A percentile compares a stretch with the other conserved stretches of the same genome.
Conservation (phyloP, 768 basidiomycete genomes). For the Clathrus columnatus region DNA sequence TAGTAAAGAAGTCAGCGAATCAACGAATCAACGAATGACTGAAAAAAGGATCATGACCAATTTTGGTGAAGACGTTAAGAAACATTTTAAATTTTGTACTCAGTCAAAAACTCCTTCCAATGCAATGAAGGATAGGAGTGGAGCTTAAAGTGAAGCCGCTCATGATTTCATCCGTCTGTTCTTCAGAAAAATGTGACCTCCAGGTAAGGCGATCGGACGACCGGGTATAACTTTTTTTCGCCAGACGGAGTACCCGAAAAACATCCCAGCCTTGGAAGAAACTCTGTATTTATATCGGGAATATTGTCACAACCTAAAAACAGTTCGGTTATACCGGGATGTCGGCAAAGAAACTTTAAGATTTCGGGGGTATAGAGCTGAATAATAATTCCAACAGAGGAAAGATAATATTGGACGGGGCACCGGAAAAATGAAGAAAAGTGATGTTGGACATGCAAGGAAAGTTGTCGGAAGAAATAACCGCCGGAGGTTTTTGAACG, state of each 20-base stretch:
- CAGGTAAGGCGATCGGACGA: slow-evolving; percentile 34
- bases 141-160: neutral
- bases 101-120: too few relatives aligned
- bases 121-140: neutral
- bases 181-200: neutral
- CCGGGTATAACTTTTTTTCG: slow-evolving; percentile 51
- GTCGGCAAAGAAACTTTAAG: neutral
- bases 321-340: neutral
- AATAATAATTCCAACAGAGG: neutral
- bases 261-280: slow-evolving; percentile 40
- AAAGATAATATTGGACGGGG: neutral
- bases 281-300: slow-evolving; percentile 30
- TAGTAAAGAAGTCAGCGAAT: too few relatives aligned
- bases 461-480: neutral
- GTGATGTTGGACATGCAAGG: neutral
- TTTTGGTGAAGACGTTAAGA: too few relatives aligned
- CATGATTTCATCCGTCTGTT: neutral
- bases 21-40: too few relatives aligned
- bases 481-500: neutral
- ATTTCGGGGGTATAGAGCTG: neutral
- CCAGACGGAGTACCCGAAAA: slow-evolving; percentile 54
- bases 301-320: neutral
- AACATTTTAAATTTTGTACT: too few relatives aligned
- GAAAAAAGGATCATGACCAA: too few relatives aligned
- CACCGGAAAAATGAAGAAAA: slow-evolving; percentile 1